phyloP scores from a whole-genome alignment of 148 eudicot genomes.

The Mesembryanthemum crystallinum region DNA sequence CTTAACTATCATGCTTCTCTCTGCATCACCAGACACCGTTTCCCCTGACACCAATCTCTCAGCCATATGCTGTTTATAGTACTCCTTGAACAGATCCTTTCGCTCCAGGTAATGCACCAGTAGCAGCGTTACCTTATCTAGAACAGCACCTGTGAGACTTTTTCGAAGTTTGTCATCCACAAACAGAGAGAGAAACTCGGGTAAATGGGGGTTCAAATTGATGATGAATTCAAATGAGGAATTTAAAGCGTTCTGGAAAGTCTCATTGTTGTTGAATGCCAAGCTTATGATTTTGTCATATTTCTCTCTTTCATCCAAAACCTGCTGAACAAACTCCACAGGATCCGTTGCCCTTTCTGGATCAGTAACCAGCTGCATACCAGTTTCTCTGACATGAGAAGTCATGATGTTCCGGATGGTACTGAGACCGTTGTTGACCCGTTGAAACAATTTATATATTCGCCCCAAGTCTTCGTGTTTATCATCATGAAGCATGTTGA shows the following conservation, averaged over 20 bases:
- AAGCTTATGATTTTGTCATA: conserved; percentile 64
- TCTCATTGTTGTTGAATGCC: conserved; percentile 59
- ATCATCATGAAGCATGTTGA: conserved; percentile 73
- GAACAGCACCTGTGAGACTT: conserved; percentile 60
- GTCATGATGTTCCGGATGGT: conserved; percentile 76
- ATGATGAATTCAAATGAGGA: conserved; percentile 71
- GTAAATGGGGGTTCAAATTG: conserved; percentile 63
- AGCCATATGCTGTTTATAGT: conserved; percentile 80
- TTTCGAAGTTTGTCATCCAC: conserved; percentile 69
- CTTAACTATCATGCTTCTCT: conserved; percentile 71
- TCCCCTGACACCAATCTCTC: conserved; percentile 74
- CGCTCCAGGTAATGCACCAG: conserved; percentile 73
- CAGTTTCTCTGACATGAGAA: conserved; percentile 61
- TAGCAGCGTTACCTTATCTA: conserved; percentile 76
- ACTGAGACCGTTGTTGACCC: conserved; percentile 56
- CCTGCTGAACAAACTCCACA: conserved; percentile 70
- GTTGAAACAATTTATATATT: conserved; percentile 66
- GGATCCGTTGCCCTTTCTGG: conserved; percentile 79
- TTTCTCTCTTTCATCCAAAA: conserved; percentile 68
- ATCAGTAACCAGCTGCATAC: conserved; percentile 78
- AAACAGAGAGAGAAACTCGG: conserved; percentile 73
- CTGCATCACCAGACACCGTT: conserved; percentile 79
- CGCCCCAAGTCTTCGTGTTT: conserved; percentile 65
- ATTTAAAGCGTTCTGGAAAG: conserved; percentile 73
- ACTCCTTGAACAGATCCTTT: conserved; percentile 81